A percentile compares a stretch with the other conserved stretches of the same genome.
These are phyloP conservation scores for Pochonia chlamydosporia DNA, from an alignment of 2,329 filamentous ascomycete species.

Conservation along the genomic window DNA sequence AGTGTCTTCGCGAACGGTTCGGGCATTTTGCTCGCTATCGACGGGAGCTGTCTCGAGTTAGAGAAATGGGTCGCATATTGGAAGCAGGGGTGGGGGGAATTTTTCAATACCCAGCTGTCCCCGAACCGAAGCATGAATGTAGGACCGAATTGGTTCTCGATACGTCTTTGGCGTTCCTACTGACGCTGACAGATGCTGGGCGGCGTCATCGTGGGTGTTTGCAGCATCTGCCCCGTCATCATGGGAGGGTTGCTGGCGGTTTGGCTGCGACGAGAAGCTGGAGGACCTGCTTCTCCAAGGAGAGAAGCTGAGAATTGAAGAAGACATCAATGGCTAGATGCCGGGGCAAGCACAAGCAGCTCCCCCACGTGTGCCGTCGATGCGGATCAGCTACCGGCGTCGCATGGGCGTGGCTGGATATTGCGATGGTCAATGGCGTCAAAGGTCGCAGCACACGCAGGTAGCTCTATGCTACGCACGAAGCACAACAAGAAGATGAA, in stretches of 20 bases:
- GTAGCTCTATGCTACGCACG: not conserved
- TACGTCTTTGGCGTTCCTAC: conserved; percentile 32
- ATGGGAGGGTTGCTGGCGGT: conserved; percentile 18
- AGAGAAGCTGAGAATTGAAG: conserved; percentile 39
- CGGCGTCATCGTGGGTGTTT: conserved; percentile 15
- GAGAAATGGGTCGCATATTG: conserved; percentile 1
- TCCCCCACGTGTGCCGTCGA: conserved; percentile 8
- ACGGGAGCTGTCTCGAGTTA: conserved; percentile 35
- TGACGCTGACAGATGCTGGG: conserved; percentile 32
- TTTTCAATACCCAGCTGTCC: conserved; percentile 50
- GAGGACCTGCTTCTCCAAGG: conserved; percentile 40
- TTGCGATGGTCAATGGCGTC: not conserved
- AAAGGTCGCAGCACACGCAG: not conserved
- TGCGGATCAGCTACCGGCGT: conserved; percentile 11
- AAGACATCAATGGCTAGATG: conserved; percentile 36
- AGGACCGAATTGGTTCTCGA: conserved; percentile 65
- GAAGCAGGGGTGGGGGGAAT: not conserved
- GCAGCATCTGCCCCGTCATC: conserved; percentile 20
- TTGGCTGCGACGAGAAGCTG: conserved; percentile 29
- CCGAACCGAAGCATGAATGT: conserved; percentile 60
- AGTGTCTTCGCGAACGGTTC: conserved; percentile 78
- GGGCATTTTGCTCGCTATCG: conserved; percentile 69
- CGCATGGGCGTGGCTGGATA: conserved; percentile 12
- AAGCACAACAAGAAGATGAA: not conserved
- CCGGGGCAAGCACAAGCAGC: not conserved